Conservation (phyloP, 83 land plant species). For the Picea abies region DNA sequence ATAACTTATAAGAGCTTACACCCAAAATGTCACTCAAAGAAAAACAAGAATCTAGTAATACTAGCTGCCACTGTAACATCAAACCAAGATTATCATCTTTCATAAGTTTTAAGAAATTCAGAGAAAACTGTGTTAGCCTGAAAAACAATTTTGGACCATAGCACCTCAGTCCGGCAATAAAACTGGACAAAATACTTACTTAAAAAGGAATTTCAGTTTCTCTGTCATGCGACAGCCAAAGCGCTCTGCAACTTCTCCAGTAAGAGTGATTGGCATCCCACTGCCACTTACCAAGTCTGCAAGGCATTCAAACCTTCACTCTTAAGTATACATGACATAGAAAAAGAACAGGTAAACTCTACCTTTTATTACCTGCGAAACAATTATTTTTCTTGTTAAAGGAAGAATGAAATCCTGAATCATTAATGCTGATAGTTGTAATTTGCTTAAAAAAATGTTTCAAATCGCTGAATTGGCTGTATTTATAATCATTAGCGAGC, state of each 20-base stretch:
- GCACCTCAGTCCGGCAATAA: not conserved
- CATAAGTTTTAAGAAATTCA: not conserved
- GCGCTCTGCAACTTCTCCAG: constrained; percentile 75
- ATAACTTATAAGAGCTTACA: too few species aligned
- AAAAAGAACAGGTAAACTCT: not conserved
- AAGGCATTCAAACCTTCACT: not conserved
- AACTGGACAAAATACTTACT: constrained; percentile 45
- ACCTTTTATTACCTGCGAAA: not conserved
- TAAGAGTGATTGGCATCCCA: constrained; percentile 12
- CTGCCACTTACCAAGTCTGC: not conserved
- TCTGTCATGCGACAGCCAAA: constrained; percentile 72
- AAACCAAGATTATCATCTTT: not conserved
- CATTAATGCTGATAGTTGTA: not conserved
- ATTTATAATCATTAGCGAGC: not conserved
- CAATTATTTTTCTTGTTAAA: not conserved
- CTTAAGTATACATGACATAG: not conserved
- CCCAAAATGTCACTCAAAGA: too few species aligned
- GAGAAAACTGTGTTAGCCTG: not conserved
- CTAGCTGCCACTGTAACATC: not conserved
- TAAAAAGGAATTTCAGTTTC: constrained; percentile 77
- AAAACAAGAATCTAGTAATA: too few species aligned
- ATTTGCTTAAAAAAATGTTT: not conserved
- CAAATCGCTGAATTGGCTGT: not conserved
- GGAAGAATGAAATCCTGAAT: not conserved
- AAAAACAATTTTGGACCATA: not conserved